Percentiles rank a stretch among this genome's conserved stretches.
Evolutionary conservation across 2,329 filamentous ascomycete species (phyloP).

Genomic region (Fusarium compactum): DNA sequence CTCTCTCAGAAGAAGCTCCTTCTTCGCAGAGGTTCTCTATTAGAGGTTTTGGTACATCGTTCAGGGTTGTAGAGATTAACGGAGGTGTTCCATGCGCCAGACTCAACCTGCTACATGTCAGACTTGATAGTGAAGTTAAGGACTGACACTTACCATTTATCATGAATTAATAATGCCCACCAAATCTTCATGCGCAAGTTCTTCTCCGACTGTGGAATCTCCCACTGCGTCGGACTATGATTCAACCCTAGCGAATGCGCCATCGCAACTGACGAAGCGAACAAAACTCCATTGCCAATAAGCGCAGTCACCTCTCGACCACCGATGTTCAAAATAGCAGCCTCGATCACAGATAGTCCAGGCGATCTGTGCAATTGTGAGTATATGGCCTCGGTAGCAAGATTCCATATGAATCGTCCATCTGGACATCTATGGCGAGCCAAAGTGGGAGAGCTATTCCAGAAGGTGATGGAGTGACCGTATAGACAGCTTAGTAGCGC

Average conservation of each 20-base stretch:
- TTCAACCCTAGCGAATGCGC: conserved; percentile 68
- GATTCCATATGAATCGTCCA: conserved; percentile 71
- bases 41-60: conserved; percentile 61
- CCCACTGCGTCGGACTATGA: conserved; percentile 64
- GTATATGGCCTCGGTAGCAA: conserved; percentile 70
- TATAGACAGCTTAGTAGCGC: conserved; percentile 69
- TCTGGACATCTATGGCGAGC: conserved; percentile 65
- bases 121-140: neutral
- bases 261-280: conserved; percentile 64
- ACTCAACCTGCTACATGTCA: conserved; percentile 57
- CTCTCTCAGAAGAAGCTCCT: conserved; percentile 24
- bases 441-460: conserved; percentile 62
- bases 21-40: conserved; percentile 51
- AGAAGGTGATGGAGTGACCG: conserved; percentile 69
- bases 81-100: conserved; percentile 66
- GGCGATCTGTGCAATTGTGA: conserved; percentile 70
- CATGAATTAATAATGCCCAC: conserved; percentile 67
- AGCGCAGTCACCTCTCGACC: conserved; percentile 71
- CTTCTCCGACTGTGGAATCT: conserved; percentile 64
- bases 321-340: conserved; percentile 69
- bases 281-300: conserved; percentile 65
- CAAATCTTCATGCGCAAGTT: conserved; percentile 64
- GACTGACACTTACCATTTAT: conserved; percentile 60
- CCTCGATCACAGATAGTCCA: conserved; percentile 68
- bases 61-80: conserved; percentile 58